phyloP scores from a whole-genome alignment of 768 basidiomycete species.

The Basidioascus undulatus region DNA sequence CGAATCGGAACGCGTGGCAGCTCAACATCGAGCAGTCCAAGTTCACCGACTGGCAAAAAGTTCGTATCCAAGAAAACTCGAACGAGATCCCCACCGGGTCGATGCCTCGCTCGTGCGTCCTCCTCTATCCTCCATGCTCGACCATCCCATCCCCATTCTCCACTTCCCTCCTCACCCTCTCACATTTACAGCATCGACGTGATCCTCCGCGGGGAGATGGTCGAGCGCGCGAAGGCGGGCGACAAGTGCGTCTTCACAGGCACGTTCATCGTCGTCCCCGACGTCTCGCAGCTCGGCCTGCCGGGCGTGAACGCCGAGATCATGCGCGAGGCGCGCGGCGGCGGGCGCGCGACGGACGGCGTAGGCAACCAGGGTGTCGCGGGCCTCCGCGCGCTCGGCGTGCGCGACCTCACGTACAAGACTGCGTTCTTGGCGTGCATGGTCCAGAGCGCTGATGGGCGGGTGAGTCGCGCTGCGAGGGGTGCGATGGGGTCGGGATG shows the following conservation, averaged over 20 bases:
- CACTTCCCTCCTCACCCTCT: background rate
- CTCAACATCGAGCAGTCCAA: conserved; percentile 86
- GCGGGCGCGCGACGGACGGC: conserved; percentile 31
- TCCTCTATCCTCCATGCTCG: no score
- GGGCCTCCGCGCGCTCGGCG: conserved; percentile 79
- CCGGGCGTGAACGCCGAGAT: conserved; percentile 87
- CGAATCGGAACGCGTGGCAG: conserved; percentile 73
- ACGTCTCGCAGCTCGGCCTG: conserved; percentile 82
- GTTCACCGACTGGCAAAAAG: conserved; percentile 98
- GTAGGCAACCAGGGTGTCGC: conserved; percentile 50
- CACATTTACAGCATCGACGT: conserved; percentile 48
- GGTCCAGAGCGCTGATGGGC: conserved; percentile 73
- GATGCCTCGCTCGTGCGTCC: conserved; percentile 51
- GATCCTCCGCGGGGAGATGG: conserved; percentile 78
- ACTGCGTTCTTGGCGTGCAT: conserved; percentile 96
- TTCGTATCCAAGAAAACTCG: conserved; percentile 93
- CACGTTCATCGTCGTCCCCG: conserved; percentile 93
- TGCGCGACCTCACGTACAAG: conserved; percentile 89
- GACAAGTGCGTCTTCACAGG: conserved; percentile 97
- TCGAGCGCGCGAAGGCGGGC: conserved; percentile 96
- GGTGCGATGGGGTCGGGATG: background rate
- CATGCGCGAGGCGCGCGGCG: conserved; percentile 56
- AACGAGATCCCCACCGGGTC: conserved; percentile 96
- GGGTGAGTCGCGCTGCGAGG: conserved; percentile 36
- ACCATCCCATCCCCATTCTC: no score